Conservation (phyloP, 2,329 filamentous ascomycete species). For the Epichloe sp. region DNA sequence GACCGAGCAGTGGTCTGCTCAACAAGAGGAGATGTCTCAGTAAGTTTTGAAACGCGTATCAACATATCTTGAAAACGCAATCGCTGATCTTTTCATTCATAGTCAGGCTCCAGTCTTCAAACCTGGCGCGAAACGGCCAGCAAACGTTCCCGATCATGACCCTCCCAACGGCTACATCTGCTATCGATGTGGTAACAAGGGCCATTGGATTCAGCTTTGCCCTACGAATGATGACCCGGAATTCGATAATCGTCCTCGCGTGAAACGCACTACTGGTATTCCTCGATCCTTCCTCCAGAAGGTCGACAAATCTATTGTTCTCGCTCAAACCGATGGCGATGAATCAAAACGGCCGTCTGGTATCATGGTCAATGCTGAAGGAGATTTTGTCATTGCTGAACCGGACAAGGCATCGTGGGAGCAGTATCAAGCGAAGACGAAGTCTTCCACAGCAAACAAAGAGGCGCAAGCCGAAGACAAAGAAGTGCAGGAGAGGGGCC, state of each 20-base stretch:
- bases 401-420: constrained; percentile 95
- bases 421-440: constrained; percentile 88
- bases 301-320: constrained; percentile 75
- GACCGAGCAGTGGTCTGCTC: constrained; percentile 82
- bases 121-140: constrained; percentile 49
- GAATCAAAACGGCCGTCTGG: constrained; percentile 79
- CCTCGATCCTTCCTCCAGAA: constrained; percentile 91
- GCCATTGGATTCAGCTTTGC: constrained; percentile 98
- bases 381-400: constrained; percentile 92
- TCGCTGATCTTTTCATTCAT: constrained; percentile 18
- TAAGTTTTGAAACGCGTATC: constrained; percentile 23
- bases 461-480: constrained; percentile 66
- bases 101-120: constrained; percentile 52
- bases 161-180: constrained; percentile 91
- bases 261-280: constrained; percentile 95
- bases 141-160: constrained; percentile 79
- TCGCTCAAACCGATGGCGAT: constrained; percentile 59
- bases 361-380: constrained; percentile 95
- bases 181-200: constrained; percentile 91
- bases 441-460: constrained; percentile 73
- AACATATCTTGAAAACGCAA: not conserved
- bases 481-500: constrained; percentile 73
- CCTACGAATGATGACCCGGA: constrained; percentile 97
- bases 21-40: constrained; percentile 88
- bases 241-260: constrained; percentile 82